These are phyloP conservation scores for Neurospora sp. DNA, from an alignment of 2,329 filamentous ascomycete genomes.

Conservation along the genomic window DNA sequence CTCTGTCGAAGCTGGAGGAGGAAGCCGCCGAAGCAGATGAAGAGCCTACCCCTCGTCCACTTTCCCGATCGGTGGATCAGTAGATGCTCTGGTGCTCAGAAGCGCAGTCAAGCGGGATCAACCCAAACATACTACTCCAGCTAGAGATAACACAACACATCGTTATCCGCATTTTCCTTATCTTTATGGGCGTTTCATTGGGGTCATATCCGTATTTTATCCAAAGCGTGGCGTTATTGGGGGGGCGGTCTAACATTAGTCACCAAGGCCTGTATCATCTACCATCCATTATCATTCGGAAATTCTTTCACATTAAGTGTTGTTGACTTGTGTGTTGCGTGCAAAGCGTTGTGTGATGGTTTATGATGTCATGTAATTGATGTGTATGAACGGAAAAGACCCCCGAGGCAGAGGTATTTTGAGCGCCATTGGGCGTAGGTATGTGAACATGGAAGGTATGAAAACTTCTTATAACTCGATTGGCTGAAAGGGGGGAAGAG, in stretches of 20 bases:
- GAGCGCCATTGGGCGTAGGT: background rate
- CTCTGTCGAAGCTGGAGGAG: constrained; percentile 3
- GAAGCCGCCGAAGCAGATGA: constrained; percentile 6
- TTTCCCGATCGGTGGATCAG: constrained; percentile 7
- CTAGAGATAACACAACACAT: background rate
- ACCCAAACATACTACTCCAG: background rate
- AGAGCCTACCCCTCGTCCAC: constrained; percentile 19
- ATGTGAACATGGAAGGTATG: background rate
- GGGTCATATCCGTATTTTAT: background rate
- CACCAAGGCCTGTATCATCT: background rate
- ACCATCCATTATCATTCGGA: background rate
- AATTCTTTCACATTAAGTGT: background rate
- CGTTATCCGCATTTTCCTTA: background rate
- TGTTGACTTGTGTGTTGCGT: background rate
- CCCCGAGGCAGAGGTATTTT: background rate
- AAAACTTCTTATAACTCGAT: too few relatives aligned
- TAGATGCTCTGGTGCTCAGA: background rate
- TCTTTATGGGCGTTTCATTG: background rate
- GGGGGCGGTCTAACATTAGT: background rate
- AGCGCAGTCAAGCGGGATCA: background rate
- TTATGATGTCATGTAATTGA: background rate
- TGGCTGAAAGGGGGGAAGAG: background rate
- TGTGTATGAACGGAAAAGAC: background rate
- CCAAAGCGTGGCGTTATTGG: background rate
- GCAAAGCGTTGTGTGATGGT: background rate